Evolutionary conservation across 2,329 filamentous ascomycete genomes (phyloP).

Genomic region (Sporothrix variecibatus): DNA sequence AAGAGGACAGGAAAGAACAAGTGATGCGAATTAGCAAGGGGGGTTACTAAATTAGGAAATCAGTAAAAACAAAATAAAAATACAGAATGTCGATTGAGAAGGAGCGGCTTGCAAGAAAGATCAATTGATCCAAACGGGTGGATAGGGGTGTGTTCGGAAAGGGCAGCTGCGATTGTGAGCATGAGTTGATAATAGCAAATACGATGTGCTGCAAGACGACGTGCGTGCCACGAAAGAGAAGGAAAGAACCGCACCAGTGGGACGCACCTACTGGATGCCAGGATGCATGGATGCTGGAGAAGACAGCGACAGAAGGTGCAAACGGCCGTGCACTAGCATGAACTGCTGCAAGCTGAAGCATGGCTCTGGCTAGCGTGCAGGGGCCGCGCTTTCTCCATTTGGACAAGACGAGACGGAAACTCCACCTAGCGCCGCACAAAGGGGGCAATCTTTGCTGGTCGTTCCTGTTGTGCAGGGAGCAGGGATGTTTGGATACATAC

Average conservation of each 20-base stretch:
- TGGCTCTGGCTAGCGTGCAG: slow-evolving; percentile 11
- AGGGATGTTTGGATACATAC: neutral
- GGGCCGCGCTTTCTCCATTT: neutral
- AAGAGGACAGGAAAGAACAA: neutral
- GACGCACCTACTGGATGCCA: slow-evolving; percentile 7
- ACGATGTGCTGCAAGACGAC: neutral
- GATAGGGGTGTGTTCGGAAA: neutral
- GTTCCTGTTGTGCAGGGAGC: slow-evolving; percentile 9
- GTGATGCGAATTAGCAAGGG: neutral
- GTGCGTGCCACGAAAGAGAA: neutral
- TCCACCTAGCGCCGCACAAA: neutral
- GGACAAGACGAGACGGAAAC: slow-evolving; percentile 10
- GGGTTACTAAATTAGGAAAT: neutral
- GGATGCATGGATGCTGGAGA: neutral
- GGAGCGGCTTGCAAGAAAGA: neutral
- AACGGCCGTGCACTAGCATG: slow-evolving; percentile 23
- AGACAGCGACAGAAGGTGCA: neutral
- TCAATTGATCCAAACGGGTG: neutral
- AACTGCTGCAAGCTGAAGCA: slow-evolving; percentile 19
- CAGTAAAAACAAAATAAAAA: neutral
- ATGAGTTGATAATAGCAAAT: neutral
- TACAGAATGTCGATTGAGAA: neutral
- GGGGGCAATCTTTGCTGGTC: neutral
- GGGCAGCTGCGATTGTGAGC: neutral
- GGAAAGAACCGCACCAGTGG: slow-evolving; percentile 14